Conservation (phyloP, 1,284 basidiomycete species). For the Sanghuangporus baumii region DNA sequence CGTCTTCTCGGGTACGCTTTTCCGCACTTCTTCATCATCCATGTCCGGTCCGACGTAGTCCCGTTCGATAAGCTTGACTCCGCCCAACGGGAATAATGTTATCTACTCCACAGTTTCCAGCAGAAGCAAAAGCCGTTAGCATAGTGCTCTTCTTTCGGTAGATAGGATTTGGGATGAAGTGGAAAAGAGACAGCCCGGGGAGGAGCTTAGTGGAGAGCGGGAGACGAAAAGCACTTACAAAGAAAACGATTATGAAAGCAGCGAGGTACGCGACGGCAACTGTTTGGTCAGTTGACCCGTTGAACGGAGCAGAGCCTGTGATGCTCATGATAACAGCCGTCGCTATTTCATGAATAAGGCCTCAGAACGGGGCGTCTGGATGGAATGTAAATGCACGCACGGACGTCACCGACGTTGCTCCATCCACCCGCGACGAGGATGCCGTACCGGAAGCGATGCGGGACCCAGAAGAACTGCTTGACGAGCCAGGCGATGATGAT, state of each 20-base stretch:
- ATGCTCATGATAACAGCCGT: constrained; percentile 58
- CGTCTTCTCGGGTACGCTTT: constrained; percentile 17
- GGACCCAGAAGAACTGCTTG: constrained; percentile 70
- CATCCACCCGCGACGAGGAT: constrained; percentile 62
- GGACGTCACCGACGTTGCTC: constrained; percentile 61
- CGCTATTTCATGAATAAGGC: constrained; percentile 32
- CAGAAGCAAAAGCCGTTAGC: background rate
- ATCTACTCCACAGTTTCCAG: constrained; percentile 34
- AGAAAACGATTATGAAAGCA: constrained; percentile 39
- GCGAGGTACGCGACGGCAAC: constrained; percentile 63
- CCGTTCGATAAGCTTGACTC: constrained; percentile 43
- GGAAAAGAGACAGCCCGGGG: background rate
- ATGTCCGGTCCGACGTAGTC: constrained; percentile 62
- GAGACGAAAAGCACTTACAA: constrained; percentile 26
- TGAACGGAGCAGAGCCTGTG: constrained; percentile 47
- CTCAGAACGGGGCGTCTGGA: background rate
- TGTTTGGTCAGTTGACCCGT: constrained; percentile 41
- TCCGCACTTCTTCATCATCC: constrained; percentile 45
- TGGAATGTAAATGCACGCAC: constrained; percentile 38
- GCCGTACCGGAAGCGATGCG: constrained; percentile 66
- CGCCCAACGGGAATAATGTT: constrained; percentile 59
- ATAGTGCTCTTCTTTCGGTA: background rate
- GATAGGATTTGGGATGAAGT: background rate
- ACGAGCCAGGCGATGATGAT: constrained; percentile 50
- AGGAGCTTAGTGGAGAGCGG: background rate